Evolutionary conservation across 768 basidiomycete genomes (phyloP), one percentile per base, ranked within the genome.

Genomic region (Piloderma croceum): DNA sequence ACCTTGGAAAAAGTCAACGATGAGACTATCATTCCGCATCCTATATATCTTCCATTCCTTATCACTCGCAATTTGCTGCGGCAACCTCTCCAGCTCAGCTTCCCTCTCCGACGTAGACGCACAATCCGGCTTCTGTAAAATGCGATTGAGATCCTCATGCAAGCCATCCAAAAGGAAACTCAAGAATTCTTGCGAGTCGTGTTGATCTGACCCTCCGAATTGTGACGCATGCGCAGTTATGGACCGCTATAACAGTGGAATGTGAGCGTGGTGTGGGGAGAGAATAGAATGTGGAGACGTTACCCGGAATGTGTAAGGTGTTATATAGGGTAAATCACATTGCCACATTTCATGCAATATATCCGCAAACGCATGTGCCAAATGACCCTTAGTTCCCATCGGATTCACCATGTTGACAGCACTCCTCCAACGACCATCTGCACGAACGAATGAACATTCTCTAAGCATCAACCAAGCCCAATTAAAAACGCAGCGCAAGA

Each of bases 1-100:
- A 9, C 94, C 94, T 64, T 98, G 94, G 70, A 99, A 97, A 56
- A 84, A 88, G 62, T 97, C 93, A 21, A 98, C 96, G 39, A 99
- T 83, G 39, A 98, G 64, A 52, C 87, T 90, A 58, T 99, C 90
- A 56, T 97, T 91, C 41, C 89, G 75, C 67, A 79, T 78, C 58
- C 79, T 79, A 72, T 96, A 98, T 27, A 83, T 75, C 46, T 78
- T 71, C 94, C 94, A 99, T 63, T 97, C 94, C 53, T 87, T 78
- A 50, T 90, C 86, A 57, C 88, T 85, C 15, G 92, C 92, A 48
- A 96, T 74, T 56, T 92, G 88, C 6, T 80, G 74, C 6, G 93
- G 84, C 15, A 97, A 64, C 37, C 78, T 73, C 61, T 99, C 93
- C 18, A 98, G 73, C 52, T 89, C 88, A 3, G 81, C 83, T 59